Percentiles rank a stretch among this genome's conserved stretches.
Evolutionary conservation across 768 basidiomycete species (phyloP).

Genomic region (Suillus occidentalis): DNA sequence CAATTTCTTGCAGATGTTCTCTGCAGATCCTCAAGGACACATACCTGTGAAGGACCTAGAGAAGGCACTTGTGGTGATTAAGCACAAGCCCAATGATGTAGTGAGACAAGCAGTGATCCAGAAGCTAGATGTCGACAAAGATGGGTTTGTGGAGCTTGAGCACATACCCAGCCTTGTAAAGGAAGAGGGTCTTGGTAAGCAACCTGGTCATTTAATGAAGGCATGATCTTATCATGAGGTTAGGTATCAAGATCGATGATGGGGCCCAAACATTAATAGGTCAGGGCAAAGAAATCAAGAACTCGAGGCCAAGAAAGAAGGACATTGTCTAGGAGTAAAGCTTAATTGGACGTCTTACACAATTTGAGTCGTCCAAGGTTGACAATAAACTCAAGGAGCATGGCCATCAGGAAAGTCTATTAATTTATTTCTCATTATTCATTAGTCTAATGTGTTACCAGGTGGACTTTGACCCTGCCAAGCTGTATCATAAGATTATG

Average conservation of each 20-base stretch:
- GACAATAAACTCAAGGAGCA: too few relatives aligned
- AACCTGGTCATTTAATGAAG: neutral
- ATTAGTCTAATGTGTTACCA: too few relatives aligned
- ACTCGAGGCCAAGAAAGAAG: conserved; percentile 83
- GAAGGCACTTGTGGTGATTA: conserved; percentile 90
- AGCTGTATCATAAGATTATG: too few relatives aligned
- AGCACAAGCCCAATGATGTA: conserved; percentile 89
- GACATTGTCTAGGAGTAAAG: conserved; percentile 83
- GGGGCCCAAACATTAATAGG: conserved; percentile 81
- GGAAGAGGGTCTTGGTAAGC: conserved; percentile 81
- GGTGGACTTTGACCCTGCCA: too few relatives aligned
- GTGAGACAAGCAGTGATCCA: conserved; percentile 84
- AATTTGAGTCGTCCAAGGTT: too few relatives aligned
- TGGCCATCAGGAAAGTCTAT: too few relatives aligned
- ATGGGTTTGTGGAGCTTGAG: conserved; percentile 93
- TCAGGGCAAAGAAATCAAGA: conserved; percentile 80
- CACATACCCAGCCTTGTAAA: conserved; percentile 88
- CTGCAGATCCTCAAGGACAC: conserved; percentile 80
- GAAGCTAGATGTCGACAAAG: conserved; percentile 94
- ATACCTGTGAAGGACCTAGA: conserved; percentile 88
- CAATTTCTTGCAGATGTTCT: conserved; percentile 81
- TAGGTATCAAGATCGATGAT: conserved; percentile 83
- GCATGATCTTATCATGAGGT: conserved; percentile 8
- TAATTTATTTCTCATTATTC: too few relatives aligned
- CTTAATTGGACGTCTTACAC: conserved; percentile 7